phyloP scores from a whole-genome alignment of 164 flowering plant species.

The Vitis rupestris region DNA sequence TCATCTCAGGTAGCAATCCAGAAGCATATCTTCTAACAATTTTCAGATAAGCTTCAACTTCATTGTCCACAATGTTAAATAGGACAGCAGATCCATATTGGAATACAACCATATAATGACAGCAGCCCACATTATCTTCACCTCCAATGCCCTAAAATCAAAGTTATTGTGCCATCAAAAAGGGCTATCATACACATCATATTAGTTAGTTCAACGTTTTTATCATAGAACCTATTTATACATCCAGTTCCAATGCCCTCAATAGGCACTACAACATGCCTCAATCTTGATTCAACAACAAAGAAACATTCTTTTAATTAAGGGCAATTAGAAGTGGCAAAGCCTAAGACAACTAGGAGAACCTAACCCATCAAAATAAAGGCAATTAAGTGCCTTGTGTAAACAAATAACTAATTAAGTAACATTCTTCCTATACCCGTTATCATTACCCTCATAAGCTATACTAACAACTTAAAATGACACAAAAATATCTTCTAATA shows the following conservation, averaged over 20 bases:
- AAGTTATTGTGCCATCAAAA: background rate
- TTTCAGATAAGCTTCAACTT: conserved; percentile 66
- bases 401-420: too few relatives aligned
- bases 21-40: conserved; percentile 69
- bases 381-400: too few relatives aligned
- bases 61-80: conserved; percentile 75
- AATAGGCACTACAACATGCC: background rate
- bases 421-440: too few relatives aligned
- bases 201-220: background rate
- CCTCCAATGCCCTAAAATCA: conserved; percentile 40
- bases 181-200: background rate
- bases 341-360: background rate
- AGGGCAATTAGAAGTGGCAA: background rate
- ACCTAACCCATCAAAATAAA: background rate
- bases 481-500: background rate
- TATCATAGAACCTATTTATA: background rate
- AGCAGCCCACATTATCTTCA: conserved; percentile 28
- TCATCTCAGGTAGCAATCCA: conserved; percentile 79
- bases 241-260: background rate
- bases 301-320: background rate
- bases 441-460: too few relatives aligned
- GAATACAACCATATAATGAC: conserved; percentile 75
- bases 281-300: background rate
- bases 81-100: conserved; percentile 89
- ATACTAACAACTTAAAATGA: background rate